These are phyloP conservation scores for Aspergillus nanangensis DNA, from an alignment of 495 filamentous ascomycete species.

Conservation along the genomic window DNA sequence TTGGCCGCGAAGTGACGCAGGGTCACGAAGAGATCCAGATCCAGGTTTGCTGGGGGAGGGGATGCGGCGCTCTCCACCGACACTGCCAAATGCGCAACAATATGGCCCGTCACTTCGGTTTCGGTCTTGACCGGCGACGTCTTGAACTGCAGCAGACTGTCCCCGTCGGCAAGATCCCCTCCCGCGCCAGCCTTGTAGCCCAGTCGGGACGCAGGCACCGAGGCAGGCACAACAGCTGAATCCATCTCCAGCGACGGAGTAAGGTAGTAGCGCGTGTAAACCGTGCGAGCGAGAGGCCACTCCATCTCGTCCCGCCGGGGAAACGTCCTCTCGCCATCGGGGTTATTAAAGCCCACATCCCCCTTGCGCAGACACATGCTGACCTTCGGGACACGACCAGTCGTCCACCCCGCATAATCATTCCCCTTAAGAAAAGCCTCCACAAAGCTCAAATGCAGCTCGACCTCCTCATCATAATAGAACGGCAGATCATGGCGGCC, in stretches of 20 bases:
- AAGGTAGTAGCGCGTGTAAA: conserved; percentile 48
- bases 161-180: not conserved
- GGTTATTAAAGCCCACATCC: conserved; percentile 49
- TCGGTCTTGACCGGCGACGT: conserved; percentile 42
- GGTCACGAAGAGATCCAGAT: conserved; percentile 60
- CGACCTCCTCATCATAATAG: conserved; percentile 56
- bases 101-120: conserved; percentile 57
- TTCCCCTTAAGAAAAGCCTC: conserved; percentile 57
- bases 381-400: conserved; percentile 34
- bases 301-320: conserved; percentile 40
- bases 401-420: conserved; percentile 52
- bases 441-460: conserved; percentile 54
- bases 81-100: conserved; percentile 51
- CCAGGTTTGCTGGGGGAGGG: conserved; percentile 10
- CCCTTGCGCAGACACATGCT: conserved; percentile 48
- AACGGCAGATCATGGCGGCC: conserved; percentile 63
- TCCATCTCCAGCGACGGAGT: conserved; percentile 22
- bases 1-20: conserved; percentile 44
- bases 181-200: not conserved
- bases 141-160: conserved; percentile 34
- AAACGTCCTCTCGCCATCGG: conserved; percentile 41
- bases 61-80: conserved; percentile 24
- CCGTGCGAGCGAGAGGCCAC: conserved; percentile 54
- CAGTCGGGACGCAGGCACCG: not conserved
- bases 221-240: not conserved